Base-by-base conservation (phyloP, 192 early-diverging fungal species). In the Backusella westeae region DNA sequence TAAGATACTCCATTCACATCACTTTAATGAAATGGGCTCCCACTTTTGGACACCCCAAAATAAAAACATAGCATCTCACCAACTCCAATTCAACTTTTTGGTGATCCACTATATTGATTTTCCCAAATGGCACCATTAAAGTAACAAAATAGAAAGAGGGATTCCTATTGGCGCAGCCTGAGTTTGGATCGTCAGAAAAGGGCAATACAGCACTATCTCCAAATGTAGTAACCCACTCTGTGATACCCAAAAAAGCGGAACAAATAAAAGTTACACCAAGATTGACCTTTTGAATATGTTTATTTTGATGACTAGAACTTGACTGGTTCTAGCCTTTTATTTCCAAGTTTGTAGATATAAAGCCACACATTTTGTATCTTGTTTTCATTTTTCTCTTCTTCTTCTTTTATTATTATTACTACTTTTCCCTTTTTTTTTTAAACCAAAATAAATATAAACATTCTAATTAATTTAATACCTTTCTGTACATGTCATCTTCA, bases 281-380 rank as follows among this genome's bases (percentile, higher is more conserved):
- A 26, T 29, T n/a, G 46, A 1, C 46, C 46, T 49, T 49, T 49
- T 44, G 42, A 19, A 44, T 14, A 44, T 44, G 6, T 21, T 63
- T 63, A 29, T 29, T 63, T n/a, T 9, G n/a, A 63, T 63, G 23
- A 14, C 9, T 63, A 8, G 17, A 32, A 63, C 19, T 29, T 14
- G 56, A 63, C 8, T 8, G 56, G 56, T 63, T 56, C 56, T 63
- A 63, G 56, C 56, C 56, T 29, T 63, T 63, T 63, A 63, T 63
- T 29, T 63, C 21, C 56, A 63, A 29, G 21, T 63, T 29, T 63
- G 26, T 63, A 29, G 9, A 63, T 63, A 63, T 63, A 63, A 63
- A 63, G 56, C 23, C 56, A 63, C 56, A 29, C 26, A 29, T 29
- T 63, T 29, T 63, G 7, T 26, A 19, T 59, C 53, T 26, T 59